A percentile compares a stretch with the other conserved stretches of the same genome.
These are phyloP conservation scores for Aristolochia californica DNA, from an alignment of 164 flowering plant species.

Conservation along the genomic window DNA sequence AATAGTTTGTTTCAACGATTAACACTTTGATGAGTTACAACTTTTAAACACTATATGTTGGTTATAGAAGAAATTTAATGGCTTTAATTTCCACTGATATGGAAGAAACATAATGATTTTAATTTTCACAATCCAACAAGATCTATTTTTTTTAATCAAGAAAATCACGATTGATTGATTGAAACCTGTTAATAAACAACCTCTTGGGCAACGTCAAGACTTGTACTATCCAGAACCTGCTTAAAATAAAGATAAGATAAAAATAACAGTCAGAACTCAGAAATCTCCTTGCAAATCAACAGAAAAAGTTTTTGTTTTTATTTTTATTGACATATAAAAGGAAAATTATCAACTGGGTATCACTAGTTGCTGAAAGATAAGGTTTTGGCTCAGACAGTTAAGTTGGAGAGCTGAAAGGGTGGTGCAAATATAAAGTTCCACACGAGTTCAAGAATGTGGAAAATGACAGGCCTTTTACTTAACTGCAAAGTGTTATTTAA, in stretches of 20 bases:
- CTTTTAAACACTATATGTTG: no score
- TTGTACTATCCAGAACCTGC: constrained; percentile 12
- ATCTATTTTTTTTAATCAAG: not conserved
- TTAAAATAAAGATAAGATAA: not conserved
- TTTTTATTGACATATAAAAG: no score
- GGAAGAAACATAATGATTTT: not conserved
- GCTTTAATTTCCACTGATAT: no score
- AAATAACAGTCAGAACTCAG: not conserved
- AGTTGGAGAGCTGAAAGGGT: no score
- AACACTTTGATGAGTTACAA: no score
- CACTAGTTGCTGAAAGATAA: no score
- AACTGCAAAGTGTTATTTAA: not conserved
- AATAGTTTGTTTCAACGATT: no score
- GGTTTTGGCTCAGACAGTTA: no score
- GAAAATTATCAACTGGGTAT: no score
- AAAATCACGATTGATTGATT: not conserved
- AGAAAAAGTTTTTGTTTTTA: not conserved
- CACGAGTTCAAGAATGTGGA: not conserved
- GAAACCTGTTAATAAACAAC: constrained; percentile 13
- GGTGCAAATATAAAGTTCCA: not conserved
- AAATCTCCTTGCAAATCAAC: not conserved
- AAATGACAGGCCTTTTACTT: not conserved
- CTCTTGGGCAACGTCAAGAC: constrained; percentile 12
- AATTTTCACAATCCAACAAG: not conserved
- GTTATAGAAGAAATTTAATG: no score